A percentile compares a stretch with the other conserved stretches of the same genome.
Evolutionary conservation across 1,139 yeast genomes (phyloP).

Genomic region (Candida gigantensis): DNA sequence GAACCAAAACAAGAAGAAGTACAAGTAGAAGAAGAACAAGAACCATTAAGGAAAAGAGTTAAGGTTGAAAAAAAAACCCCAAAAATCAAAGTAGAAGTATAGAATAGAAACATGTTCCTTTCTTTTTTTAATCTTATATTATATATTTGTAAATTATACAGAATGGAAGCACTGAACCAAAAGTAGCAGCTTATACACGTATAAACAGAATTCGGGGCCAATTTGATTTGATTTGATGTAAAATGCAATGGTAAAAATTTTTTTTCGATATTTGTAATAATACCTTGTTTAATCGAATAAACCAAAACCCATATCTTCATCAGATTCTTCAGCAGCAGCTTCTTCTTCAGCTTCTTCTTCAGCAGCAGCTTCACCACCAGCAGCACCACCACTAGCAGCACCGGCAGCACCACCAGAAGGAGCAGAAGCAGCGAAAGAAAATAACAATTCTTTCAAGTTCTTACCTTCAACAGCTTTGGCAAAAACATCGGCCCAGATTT

Average conservation of each 20-base stretch:
- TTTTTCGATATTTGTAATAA: not conserved
- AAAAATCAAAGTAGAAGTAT: not conserved
- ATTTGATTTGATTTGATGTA: too few relatives aligned
- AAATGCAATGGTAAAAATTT: conserved; percentile 1
- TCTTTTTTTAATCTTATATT: conserved; percentile 1
- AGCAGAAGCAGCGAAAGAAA: conserved; percentile 66
- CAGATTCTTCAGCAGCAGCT: conserved; percentile 72
- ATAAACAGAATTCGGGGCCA: too few relatives aligned
- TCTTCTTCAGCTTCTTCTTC: conserved; percentile 53
- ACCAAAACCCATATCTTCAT: conserved; percentile 79
- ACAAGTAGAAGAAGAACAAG: not conserved
- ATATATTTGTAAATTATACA: not conserved
- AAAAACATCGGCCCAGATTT: conserved; percentile 92
- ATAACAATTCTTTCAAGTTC: conserved; percentile 88
- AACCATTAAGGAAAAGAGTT: conserved; percentile 1
- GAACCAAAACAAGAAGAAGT: conserved; percentile 5
- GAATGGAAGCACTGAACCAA: too few relatives aligned
- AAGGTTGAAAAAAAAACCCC: conserved; percentile 4
- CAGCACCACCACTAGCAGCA: conserved; percentile 62
- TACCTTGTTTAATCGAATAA: conserved; percentile 46
- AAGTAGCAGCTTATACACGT: too few relatives aligned
- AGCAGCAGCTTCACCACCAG: conserved; percentile 53
- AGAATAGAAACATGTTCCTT: not conserved
- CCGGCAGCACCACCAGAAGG: conserved; percentile 45
- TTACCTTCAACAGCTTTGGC: conserved; percentile 98